Conservation (phyloP, 1,139 yeast species). For the Suhomyces choctaworum region DNA sequence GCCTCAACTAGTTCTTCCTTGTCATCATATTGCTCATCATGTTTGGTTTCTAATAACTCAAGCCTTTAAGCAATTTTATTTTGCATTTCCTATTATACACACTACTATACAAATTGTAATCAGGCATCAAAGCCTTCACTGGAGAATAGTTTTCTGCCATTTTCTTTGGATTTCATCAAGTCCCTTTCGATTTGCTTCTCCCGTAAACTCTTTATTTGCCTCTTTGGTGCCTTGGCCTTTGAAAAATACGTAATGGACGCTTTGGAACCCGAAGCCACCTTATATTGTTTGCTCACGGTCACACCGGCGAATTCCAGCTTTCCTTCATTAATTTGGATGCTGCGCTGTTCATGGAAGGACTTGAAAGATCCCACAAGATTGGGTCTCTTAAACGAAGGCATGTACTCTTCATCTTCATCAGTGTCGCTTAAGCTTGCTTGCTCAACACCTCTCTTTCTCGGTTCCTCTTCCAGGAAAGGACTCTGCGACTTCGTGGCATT, state of each 20-base stretch:
- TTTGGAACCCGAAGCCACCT: constrained; percentile 55
- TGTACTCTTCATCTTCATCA: constrained; percentile 39
- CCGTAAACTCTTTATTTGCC: constrained; percentile 28
- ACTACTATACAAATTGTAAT: constrained; percentile 3
- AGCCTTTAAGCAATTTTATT: constrained; percentile 3
- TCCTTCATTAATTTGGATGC: constrained; percentile 40
- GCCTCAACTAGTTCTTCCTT: constrained; percentile 3
- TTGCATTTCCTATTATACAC: constrained; percentile 12
- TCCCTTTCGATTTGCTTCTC: constrained; percentile 31
- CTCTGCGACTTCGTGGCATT: constrained; percentile 24
- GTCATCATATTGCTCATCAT: neutral
- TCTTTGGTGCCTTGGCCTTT: constrained; percentile 27
- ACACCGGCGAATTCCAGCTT: constrained; percentile 51
- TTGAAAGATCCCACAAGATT: constrained; percentile 52
- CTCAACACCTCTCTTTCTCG: constrained; percentile 10
- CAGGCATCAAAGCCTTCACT: constrained; percentile 24
- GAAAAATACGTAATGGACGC: constrained; percentile 60
- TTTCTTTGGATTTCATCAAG: constrained; percentile 23
- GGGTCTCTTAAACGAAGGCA: constrained; percentile 45
- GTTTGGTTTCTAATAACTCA: constrained; percentile 4
- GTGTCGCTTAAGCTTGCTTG: constrained; percentile 15
- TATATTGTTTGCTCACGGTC: constrained; percentile 55
- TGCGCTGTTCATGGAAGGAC: constrained; percentile 36
- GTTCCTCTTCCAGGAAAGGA: constrained; percentile 16
- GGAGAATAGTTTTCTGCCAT: constrained; percentile 19